These are phyloP conservation scores for Uncinocarpus reesii DNA, from an alignment of 2,329 filamentous ascomycete genomes.

Conservation along the genomic window DNA sequence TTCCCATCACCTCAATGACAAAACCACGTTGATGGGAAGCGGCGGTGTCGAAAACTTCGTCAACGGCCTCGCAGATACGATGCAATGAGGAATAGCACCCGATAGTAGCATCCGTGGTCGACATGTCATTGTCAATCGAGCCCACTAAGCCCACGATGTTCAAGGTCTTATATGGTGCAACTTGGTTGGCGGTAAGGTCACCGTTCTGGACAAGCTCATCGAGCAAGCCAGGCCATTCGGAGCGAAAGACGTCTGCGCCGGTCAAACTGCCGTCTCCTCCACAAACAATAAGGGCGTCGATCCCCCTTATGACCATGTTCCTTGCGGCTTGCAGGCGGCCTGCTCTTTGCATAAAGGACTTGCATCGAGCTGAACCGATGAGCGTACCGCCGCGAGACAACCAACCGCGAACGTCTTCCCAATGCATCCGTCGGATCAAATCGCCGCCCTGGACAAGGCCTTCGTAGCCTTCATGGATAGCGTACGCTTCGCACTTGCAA, in stretches of 20 bases:
- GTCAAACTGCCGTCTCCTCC: constrained; percentile 95
- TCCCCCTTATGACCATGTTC: constrained; percentile 86
- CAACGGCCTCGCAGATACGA: constrained; percentile 89
- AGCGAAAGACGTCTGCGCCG: constrained; percentile 83
- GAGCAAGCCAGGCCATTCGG: constrained; percentile 82
- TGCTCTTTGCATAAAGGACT: constrained; percentile 78
- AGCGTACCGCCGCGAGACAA: constrained; percentile 88
- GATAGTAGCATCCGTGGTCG: constrained; percentile 92
- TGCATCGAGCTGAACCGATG: constrained; percentile 89
- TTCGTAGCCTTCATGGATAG: constrained; percentile 89
- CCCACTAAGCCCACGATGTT: constrained; percentile 96
- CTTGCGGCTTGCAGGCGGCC: constrained; percentile 79
- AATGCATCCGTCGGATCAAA: constrained; percentile 76
- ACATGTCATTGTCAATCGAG: constrained; percentile 97
- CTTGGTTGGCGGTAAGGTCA: constrained; percentile 59
- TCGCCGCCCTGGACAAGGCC: constrained; percentile 82
- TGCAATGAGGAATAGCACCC: constrained; percentile 90
- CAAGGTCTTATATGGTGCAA: constrained; percentile 68
- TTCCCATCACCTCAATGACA: constrained; percentile 96
- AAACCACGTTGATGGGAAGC: constrained; percentile 94
- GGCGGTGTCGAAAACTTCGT: constrained; percentile 86
- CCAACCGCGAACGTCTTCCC: constrained; percentile 91
- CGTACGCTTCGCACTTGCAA: constrained; percentile 67
- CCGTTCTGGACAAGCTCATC: constrained; percentile 69
- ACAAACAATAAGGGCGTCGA: constrained; percentile 92